These are phyloP conservation scores for Chrysopogon serrulatus DNA, from an alignment of 176 grass and related monocot genomes.

Conservation along the genomic window DNA sequence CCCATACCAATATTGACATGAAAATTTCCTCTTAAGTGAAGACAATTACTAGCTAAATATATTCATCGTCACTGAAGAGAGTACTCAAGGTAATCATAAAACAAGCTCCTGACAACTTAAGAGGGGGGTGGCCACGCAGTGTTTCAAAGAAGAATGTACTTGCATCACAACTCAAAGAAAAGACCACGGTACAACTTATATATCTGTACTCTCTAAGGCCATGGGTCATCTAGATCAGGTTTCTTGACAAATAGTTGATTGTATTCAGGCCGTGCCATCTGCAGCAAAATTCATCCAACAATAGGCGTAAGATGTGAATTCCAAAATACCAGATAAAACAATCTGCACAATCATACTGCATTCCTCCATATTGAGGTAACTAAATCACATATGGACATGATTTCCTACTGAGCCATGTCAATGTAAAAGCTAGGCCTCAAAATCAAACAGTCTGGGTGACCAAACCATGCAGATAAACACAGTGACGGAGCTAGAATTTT, in stretches of 20 bases:
- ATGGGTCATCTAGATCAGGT: slow-evolving; percentile 38
- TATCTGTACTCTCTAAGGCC: slow-evolving; percentile 45
- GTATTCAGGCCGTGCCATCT: slow-evolving; percentile 64
- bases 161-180: neutral
- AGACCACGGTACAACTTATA: neutral
- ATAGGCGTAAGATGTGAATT: neutral
- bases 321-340: neutral
- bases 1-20: neutral
- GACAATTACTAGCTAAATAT: neutral
- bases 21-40: neutral
- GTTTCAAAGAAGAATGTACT: neutral
- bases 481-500: too few species aligned
- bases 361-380: neutral
- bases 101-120: neutral
- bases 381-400: neutral
- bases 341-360: neutral
- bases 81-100: neutral
- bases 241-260: slow-evolving; percentile 63
- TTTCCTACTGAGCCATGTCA: neutral
- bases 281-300: slow-evolving; percentile 18
- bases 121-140: fast-evolving
- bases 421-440: neutral
- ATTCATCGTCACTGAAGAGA: neutral
- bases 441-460: neutral
- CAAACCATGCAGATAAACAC: too few species aligned